phyloP scores from a whole-genome alignment of 108 stramenopile genomes.

The Nitzschia palea region DNA sequence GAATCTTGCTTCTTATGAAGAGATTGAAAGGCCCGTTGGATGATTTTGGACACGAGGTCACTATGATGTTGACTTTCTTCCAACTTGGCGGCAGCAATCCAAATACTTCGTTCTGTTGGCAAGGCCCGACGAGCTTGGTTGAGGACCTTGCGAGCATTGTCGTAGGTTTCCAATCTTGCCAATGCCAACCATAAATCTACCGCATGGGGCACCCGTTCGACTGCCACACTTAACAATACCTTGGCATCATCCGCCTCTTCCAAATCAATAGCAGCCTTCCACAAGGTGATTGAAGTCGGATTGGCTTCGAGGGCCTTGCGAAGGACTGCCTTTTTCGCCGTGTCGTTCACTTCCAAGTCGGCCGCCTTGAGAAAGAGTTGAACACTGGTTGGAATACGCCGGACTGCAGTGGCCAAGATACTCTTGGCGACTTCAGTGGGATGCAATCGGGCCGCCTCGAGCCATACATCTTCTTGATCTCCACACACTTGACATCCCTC shows the following conservation, averaged over 20 bases:
- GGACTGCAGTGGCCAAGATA: constrained; percentile 84
- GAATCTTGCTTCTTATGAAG: no score
- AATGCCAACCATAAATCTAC: constrained; percentile 99
- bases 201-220: constrained; percentile 93
- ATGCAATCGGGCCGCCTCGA: constrained; percentile 96
- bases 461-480: constrained; percentile 95
- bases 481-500: constrained; percentile 93
- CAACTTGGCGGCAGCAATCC: constrained; percentile 96
- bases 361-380: constrained; percentile 81
- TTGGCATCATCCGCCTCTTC: constrained; percentile 95
- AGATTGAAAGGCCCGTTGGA: constrained; percentile 76
- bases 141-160: constrained; percentile 93
- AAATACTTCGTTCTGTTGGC: constrained; percentile 90
- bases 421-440: constrained; percentile 83
- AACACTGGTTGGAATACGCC: constrained; percentile 64
- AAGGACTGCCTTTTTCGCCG: constrained; percentile 91
- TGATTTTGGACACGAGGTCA: constrained; percentile 73
- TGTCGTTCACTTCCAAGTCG: constrained; percentile 72
- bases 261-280: constrained; percentile 96
- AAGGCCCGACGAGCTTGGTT: constrained; percentile 92
- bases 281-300: constrained; percentile 89
- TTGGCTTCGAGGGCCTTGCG: constrained; percentile 93
- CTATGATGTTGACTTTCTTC: constrained; percentile 93
- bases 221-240: constrained; percentile 90
- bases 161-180: constrained; percentile 96